Percentiles rank a stretch among this genome's conserved stretches.
These are phyloP conservation scores for Funneliformis caledonium DNA, from an alignment of 371 early-diverging fungal genomes.

Conservation along the genomic window DNA sequence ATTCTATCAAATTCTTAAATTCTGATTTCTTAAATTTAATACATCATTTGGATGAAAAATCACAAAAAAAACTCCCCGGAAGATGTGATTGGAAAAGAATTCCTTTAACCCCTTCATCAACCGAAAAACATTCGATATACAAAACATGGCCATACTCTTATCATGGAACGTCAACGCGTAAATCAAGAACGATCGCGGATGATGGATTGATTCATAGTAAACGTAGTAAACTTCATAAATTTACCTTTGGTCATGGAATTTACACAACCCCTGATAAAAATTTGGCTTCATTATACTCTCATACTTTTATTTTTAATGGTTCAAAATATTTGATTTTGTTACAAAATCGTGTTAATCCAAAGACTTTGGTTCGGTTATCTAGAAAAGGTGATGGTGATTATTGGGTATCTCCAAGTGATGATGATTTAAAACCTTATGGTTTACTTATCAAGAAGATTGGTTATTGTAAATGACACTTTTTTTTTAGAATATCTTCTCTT, in stretches of 20 bases:
- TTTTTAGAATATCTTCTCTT: too few species aligned
- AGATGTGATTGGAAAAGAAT: slow-evolving; percentile 8
- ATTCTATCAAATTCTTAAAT: slow-evolving; percentile 10
- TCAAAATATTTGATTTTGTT: slow-evolving; percentile 4
- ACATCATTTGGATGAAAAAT: background rate
- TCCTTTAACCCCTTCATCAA: background rate
- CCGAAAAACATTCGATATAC: background rate
- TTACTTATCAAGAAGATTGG: background rate
- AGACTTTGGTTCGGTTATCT: slow-evolving; percentile 3
- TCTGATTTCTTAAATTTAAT: background rate
- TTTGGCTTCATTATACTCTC: background rate
- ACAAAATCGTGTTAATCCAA: slow-evolving; percentile 26
- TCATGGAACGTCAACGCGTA: slow-evolving; percentile 22
- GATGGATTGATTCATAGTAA: slow-evolving; percentile 21
- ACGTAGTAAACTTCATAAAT: background rate
- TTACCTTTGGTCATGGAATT: slow-evolving; percentile 23
- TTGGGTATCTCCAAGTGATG: slow-evolving; percentile 24
- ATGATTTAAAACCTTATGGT: slow-evolving; percentile 9
- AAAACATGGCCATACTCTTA: slow-evolving; percentile 15
- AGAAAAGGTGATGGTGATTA: background rate
- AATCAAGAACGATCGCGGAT: background rate
- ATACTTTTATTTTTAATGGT: slow-evolving; percentile 5
- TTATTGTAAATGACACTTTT: background rate
- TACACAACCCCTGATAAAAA: slow-evolving; percentile 33
- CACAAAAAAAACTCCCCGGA: background rate